phyloP scores from a whole-genome alignment of 106 monocot genomes.

The Iris macrosiphon region DNA sequence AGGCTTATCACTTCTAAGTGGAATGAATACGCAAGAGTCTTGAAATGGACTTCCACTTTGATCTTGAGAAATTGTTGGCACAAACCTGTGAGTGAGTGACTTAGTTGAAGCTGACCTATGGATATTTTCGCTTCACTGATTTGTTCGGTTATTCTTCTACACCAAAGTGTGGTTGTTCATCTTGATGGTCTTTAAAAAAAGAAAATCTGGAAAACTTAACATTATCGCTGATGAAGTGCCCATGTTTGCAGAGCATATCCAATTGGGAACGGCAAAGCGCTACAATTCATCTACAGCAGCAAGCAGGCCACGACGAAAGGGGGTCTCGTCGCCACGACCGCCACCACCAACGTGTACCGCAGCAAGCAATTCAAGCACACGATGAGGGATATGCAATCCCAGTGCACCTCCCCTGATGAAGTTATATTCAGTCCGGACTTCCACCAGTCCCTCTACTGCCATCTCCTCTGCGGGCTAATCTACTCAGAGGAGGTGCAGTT shows the following conservation, averaged over 20 bases:
- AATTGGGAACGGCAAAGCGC: conserved; percentile 58
- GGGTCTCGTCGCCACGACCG: conserved; percentile 62
- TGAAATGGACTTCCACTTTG: too few relatives aligned
- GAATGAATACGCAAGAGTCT: too few relatives aligned
- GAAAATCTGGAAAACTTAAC: too few relatives aligned
- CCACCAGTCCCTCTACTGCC: conserved; percentile 77
- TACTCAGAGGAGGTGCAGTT: conserved; percentile 63
- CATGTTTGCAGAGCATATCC: conserved; percentile 57
- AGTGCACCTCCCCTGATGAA: conserved; percentile 63
- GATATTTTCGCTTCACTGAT: too few relatives aligned
- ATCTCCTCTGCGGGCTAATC: conserved; percentile 75
- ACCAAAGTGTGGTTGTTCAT: too few relatives aligned
- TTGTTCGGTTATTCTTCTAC: too few relatives aligned
- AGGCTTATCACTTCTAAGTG: too few relatives aligned
- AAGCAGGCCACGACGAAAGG: conserved; percentile 56
- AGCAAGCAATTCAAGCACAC: conserved; percentile 42
- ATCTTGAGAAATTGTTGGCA: too few relatives aligned
- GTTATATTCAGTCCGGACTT: conserved; percentile 71
- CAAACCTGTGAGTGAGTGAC: too few relatives aligned
- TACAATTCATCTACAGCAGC: conserved; percentile 81
- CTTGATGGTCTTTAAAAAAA: too few relatives aligned
- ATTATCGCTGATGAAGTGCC: too few relatives aligned
- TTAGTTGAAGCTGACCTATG: too few relatives aligned
- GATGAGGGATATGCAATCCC: conserved; percentile 57
- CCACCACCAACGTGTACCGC: conserved; percentile 64